phyloP scores from a whole-genome alignment of 345 rosid species.

The Lepidium didymum region DNA sequence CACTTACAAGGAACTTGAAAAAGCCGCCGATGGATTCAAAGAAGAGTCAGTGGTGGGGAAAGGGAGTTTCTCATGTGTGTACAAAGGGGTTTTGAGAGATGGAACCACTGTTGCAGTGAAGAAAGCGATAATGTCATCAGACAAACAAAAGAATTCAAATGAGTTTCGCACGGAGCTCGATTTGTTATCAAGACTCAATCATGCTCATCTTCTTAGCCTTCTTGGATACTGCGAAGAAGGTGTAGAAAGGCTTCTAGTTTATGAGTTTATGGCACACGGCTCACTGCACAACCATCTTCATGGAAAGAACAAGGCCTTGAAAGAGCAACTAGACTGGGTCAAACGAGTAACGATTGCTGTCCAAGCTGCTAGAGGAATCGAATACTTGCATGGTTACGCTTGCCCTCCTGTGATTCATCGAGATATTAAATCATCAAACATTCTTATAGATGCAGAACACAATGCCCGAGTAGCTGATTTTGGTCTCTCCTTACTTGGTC shows the following conservation, averaged over 20 bases:
- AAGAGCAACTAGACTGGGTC: slow-evolving; percentile 85
- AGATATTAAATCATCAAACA: slow-evolving; percentile 94
- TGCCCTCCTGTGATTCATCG: slow-evolving; percentile 97
- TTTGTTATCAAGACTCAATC: slow-evolving; percentile 85
- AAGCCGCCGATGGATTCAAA: slow-evolving; percentile 73
- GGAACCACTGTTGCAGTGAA: slow-evolving; percentile 89
- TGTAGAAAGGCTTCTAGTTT: slow-evolving; percentile 88
- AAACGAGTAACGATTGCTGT: slow-evolving; percentile 93
- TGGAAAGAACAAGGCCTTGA: slow-evolving; percentile 63
- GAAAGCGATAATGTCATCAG: slow-evolving; percentile 76
- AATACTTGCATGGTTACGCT: slow-evolving; percentile 93
- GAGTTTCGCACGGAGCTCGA: slow-evolving; percentile 95
- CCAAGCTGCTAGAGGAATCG: slow-evolving; percentile 97
- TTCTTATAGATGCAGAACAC: slow-evolving; percentile 97
- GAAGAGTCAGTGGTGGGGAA: slow-evolving; percentile 92
- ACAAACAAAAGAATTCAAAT: slow-evolving; percentile 81
- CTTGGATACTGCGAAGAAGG: slow-evolving; percentile 97
- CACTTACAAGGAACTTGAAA: slow-evolving; percentile 74
- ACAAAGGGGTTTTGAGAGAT: slow-evolving; percentile 78
- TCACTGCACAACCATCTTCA: slow-evolving; percentile 96
- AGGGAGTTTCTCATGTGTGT: slow-evolving; percentile 96
- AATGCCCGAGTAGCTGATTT: slow-evolving; percentile 97
- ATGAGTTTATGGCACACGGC: slow-evolving; percentile 99
- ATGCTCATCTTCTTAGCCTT: slow-evolving; percentile 86
- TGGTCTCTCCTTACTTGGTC: slow-evolving; percentile 88